A percentile compares a stretch with the other conserved stretches of the same genome.
These are phyloP conservation scores for Alternaria angustiovoidea DNA, from an alignment of 2,329 filamentous ascomycete genomes.

Conservation along the genomic window DNA sequence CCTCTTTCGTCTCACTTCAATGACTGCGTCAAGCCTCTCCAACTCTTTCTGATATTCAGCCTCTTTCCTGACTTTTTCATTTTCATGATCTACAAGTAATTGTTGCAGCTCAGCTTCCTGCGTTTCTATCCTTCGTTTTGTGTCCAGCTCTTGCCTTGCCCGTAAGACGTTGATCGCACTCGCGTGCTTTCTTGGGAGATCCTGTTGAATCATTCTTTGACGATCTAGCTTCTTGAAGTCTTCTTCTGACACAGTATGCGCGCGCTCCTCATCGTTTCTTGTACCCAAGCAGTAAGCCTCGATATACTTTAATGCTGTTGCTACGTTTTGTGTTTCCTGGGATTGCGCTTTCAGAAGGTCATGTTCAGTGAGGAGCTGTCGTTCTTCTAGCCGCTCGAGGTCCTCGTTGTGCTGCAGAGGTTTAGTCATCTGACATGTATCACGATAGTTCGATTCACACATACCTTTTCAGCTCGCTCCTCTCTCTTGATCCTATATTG, in stretches of 20 bases:
- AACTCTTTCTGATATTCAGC: slow-evolving; percentile 43
- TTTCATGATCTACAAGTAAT: slow-evolving; percentile 44
- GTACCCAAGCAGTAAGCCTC: slow-evolving; percentile 57
- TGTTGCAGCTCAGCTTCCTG: slow-evolving; percentile 53
- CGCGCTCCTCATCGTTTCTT: slow-evolving; percentile 29
- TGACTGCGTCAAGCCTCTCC: slow-evolving; percentile 44
- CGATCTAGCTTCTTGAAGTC: slow-evolving; percentile 55
- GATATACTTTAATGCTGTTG: slow-evolving; percentile 58
- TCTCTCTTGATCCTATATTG: slow-evolving; percentile 32
- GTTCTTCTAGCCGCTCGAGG: slow-evolving; percentile 55
- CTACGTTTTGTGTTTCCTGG: slow-evolving; percentile 53
- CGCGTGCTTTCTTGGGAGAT: slow-evolving; percentile 54
- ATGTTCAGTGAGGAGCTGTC: slow-evolving; percentile 54
- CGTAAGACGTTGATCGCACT: slow-evolving; percentile 58
- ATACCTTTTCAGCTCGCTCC: slow-evolving; percentile 41
- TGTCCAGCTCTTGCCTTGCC: slow-evolving; percentile 54
- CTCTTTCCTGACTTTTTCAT: slow-evolving; percentile 47
- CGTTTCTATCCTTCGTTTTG: slow-evolving; percentile 46
- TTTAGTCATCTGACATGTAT: slow-evolving; percentile 27
- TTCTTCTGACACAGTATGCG: slow-evolving; percentile 54
- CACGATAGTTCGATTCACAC: slow-evolving; percentile 8
- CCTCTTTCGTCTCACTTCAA: slow-evolving; percentile 43
- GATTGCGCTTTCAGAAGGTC: slow-evolving; percentile 53
- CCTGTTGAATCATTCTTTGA: slow-evolving; percentile 48
- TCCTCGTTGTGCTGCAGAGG: slow-evolving; percentile 47